A percentile compares a stretch with the other conserved stretches of the same genome.
Evolutionary conservation across 148 eudicot species (phyloP).

Genomic region (Simmondsia chinensis): DNA sequence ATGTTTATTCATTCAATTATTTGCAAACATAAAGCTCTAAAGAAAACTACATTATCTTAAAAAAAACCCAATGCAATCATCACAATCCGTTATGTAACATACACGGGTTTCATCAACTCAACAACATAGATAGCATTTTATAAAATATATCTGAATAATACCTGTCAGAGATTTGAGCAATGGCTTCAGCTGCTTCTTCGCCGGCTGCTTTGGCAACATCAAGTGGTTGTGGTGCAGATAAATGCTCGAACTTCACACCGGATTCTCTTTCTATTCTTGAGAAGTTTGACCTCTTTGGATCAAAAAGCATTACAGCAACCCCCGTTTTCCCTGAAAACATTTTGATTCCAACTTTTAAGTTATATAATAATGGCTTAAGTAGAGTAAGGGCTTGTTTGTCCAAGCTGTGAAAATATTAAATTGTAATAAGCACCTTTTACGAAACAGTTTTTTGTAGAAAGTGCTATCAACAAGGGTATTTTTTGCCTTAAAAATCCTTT

Average conservation of each 20-base stretch:
- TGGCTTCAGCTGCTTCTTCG: conserved; percentile 52
- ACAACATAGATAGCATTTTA: neutral
- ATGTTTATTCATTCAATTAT: too few relatives aligned
- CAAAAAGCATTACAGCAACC: conserved; percentile 89
- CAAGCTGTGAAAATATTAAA: too few relatives aligned
- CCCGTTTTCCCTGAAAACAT: conserved; percentile 62
- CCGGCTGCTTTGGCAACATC: conserved; percentile 95
- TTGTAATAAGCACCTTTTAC: too few relatives aligned
- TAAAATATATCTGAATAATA: conserved; percentile 10
- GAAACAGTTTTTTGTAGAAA: too few relatives aligned
- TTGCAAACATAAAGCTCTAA: too few relatives aligned
- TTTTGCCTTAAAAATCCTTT: too few relatives aligned
- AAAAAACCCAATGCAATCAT: neutral
- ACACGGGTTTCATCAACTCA: neutral
- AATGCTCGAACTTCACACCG: conserved; percentile 87
- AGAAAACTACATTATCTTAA: neutral
- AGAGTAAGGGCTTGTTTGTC: too few relatives aligned
- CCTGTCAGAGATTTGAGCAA: conserved; percentile 70
- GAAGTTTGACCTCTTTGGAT: conserved; percentile 61
- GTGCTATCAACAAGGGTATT: too few relatives aligned
- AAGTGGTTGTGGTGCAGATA: conserved; percentile 87
- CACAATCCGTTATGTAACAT: too few relatives aligned
- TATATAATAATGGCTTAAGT: too few relatives aligned
- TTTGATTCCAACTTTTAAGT: neutral
- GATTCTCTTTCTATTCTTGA: conserved; percentile 80